Evolutionary conservation across 2,329 filamentous ascomycete species (phyloP).

Genomic region (Achaetomium macrosporum): DNA sequence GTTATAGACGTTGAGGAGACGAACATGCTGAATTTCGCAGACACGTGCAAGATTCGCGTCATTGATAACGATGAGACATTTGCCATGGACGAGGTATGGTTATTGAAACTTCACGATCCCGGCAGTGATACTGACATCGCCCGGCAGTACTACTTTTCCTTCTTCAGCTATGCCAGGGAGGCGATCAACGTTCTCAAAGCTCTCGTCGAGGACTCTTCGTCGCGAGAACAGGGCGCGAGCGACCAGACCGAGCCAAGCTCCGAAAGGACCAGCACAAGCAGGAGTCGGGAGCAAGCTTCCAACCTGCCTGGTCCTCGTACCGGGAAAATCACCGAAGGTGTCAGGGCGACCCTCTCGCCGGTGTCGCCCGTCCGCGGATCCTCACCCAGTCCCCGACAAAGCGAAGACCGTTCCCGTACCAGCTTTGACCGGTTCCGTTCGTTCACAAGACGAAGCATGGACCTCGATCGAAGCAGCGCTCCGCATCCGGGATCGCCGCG

Average conservation of each 20-base stretch:
- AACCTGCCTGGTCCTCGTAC: conserved; percentile 25
- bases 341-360: conserved; percentile 56
- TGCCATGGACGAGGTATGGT: conserved; percentile 79
- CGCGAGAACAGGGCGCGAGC: conserved; percentile 34
- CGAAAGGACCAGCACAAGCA: conserved; percentile 15
- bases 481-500: conserved; percentile 39
- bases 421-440: conserved; percentile 50
- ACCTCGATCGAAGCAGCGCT: conserved; percentile 37
- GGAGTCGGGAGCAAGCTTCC: conserved; percentile 7
- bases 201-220: conserved; percentile 60
- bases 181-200: conserved; percentile 72
- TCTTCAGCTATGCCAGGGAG: conserved; percentile 80
- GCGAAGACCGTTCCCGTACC: conserved; percentile 45
- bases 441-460: conserved; percentile 46
- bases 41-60: conserved; percentile 89
- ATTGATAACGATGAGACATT: conserved; percentile 92
- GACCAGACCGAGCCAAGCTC: conserved; percentile 16
- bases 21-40: conserved; percentile 82
- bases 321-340: conserved; percentile 46
- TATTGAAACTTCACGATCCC: not conserved
- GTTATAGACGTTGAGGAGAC: conserved; percentile 90
- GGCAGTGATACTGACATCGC: not conserved
- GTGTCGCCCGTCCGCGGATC: conserved; percentile 39
- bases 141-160: conserved; percentile 84
- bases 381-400: conserved; percentile 49